These are phyloP conservation scores for Candida boidinii DNA, from an alignment of 805 yeast species.

Conservation along the genomic window DNA sequence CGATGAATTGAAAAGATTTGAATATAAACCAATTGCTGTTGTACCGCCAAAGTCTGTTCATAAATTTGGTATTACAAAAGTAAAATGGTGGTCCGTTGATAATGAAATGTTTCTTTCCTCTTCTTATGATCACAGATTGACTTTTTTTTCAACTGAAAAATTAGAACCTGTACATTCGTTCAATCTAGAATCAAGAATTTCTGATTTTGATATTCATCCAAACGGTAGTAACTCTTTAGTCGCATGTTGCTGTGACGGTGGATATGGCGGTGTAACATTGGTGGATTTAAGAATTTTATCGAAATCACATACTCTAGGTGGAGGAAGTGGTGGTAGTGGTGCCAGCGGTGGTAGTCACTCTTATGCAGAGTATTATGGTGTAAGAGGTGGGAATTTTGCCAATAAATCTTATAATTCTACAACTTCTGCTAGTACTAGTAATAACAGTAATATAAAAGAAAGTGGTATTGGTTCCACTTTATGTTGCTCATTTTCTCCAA, in stretches of 20 bases:
- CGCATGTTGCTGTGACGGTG: constrained; percentile 63
- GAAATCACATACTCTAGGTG: constrained; percentile 56
- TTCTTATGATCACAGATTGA: constrained; percentile 70
- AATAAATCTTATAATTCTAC: too few relatives aligned
- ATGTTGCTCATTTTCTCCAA: constrained; percentile 57
- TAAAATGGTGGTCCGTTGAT: constrained; percentile 87
- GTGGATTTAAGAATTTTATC: constrained; percentile 69
- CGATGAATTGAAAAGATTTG: constrained; percentile 4
- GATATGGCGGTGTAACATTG: constrained; percentile 34
- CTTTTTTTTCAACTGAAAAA: constrained; percentile 71
- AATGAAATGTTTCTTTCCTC: constrained; percentile 78
- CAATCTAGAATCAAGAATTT: constrained; percentile 51
- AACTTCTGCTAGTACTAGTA: too few relatives aligned
- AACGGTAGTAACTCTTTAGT: constrained; percentile 42
- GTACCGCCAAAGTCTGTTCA: constrained; percentile 39
- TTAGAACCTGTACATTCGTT: constrained; percentile 62
- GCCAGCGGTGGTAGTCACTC: too few relatives aligned
- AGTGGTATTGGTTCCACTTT: constrained; percentile 22
- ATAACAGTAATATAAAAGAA: too few relatives aligned
- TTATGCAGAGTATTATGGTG: too few relatives aligned
- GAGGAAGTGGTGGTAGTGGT: constrained; percentile 20
- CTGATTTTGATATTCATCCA: constrained; percentile 55
- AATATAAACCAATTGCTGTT: constrained; percentile 12
- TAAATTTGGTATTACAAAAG: constrained; percentile 60
- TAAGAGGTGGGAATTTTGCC: constrained; percentile 48